A percentile compares a stretch with the other conserved stretches of the same genome.
Evolutionary conservation across 2,329 filamentous ascomycete species (phyloP).

Genomic region (Graphilbum fragrans): DNA sequence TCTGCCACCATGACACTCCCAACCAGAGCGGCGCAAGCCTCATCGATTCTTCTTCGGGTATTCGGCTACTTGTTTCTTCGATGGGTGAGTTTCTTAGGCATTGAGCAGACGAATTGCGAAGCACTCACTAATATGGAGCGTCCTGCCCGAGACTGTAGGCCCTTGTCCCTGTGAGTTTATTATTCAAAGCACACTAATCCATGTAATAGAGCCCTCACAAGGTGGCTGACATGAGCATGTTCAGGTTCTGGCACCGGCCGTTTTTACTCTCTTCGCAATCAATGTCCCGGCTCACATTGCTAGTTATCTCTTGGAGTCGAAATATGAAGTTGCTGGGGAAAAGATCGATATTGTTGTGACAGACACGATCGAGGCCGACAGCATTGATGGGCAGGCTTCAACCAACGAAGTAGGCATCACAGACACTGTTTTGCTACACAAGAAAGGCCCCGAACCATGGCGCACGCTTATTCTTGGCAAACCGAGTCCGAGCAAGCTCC

Average conservation of each 20-base stretch:
- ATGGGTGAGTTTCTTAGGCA: conserved; percentile 51
- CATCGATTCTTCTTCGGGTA: conserved; percentile 38
- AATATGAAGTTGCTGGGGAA: conserved; percentile 47
- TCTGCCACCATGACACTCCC: conserved; percentile 17
- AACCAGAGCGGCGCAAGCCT: conserved; percentile 21
- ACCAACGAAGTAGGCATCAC: conserved; percentile 45
- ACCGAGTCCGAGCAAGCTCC: conserved; percentile 57
- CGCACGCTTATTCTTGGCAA: conserved; percentile 62
- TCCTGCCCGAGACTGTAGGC: not conserved
- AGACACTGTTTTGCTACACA: conserved; percentile 48
- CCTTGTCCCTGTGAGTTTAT: not conserved
- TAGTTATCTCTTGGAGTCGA: conserved; percentile 42
- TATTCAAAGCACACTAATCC: not conserved
- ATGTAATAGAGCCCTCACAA: not conserved
- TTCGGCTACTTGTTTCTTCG: conserved; percentile 46
- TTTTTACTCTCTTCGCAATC: conserved; percentile 51
- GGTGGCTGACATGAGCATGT: not conserved
- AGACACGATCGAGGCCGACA: conserved; percentile 25
- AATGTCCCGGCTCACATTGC: conserved; percentile 53
- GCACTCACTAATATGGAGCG: conserved; percentile 1
- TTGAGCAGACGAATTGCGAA: too few relatives aligned
- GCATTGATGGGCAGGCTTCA: conserved; percentile 20
- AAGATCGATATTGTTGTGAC: conserved; percentile 44
- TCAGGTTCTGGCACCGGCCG: conserved; percentile 18
- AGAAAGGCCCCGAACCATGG: conserved; percentile 43